Base-by-base conservation (phyloP, 78 protist genomes). In the Dictyostelium brefeldianum region DNA sequence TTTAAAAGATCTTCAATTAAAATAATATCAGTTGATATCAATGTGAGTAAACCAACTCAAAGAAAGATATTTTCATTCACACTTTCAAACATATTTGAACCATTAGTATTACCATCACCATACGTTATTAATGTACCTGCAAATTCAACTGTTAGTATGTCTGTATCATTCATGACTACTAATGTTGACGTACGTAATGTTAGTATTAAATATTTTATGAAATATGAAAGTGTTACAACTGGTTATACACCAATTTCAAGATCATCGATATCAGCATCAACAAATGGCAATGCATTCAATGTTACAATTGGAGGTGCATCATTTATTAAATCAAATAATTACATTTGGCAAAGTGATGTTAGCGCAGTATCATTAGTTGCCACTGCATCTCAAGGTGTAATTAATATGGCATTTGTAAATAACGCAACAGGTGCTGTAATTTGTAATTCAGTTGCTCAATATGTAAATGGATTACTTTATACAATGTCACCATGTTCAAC, bases 51-150 rank as follows among this genome's bases (percentile, higher is more conserved):
- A 46, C 83, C 84, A 62, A n/a, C 50, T 20, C 29, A 27, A 20
- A 56, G 48, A 27, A 64, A 70, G 27, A 31, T 77, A 2, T 27
- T 87, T 70, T 77, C 93, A n/a, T 87, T 87, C 36, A 87, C 93
- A 8, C 78, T 87, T 6, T 59, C 93, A 29, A 87, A 87, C 7
- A 77, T 87, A 20, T 77, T 51, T 22, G 57, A 74, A 18, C 93
- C 93, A 74, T 15, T 87, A 1, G 78, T 70, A 11, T 77, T 87
- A 14, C 93, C 93, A 47, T 77, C 93, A 31, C 93, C 93, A 65
- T 87, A 87, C 64, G 51, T 51, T 25, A 8, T 87, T 0, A 17
- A 29, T 27, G 12, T 87, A 4, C 57, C 87, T 22, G 29, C 18
- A 12, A 57, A 47, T n/a, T 36, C 57, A 20, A 36, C 53, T 1